Evolutionary conservation across 352 stramenopile species (phyloP).

Genomic region (Phytophthora ohioensis): DNA sequence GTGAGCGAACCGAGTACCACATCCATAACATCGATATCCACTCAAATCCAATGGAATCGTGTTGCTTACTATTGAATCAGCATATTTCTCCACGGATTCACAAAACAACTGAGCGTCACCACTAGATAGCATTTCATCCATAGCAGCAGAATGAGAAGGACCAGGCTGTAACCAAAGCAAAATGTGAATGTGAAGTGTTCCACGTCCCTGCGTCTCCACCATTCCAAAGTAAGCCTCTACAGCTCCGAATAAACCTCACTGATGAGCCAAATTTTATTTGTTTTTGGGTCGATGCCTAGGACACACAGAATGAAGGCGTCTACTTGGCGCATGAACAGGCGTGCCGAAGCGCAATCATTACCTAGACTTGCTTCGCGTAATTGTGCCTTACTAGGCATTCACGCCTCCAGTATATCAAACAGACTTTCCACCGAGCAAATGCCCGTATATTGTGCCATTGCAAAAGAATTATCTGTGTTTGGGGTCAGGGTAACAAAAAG

Average conservation of each 20-base stretch:
- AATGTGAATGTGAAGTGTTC: conserved; percentile 12
- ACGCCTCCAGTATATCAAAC: neutral
- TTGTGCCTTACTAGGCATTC: neutral
- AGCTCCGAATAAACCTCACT: neutral
- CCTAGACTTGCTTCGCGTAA: neutral
- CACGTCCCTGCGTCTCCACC: conserved; percentile 14
- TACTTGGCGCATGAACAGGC: conserved; percentile 1
- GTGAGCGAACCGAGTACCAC: no score
- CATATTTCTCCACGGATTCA: no score
- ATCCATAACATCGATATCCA: no score
- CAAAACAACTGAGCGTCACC: no score
- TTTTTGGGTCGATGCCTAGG: neutral
- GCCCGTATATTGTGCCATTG: conserved; percentile 5
- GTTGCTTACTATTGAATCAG: no score
- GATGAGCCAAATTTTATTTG: neutral
- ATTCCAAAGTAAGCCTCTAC: conserved; percentile 16
- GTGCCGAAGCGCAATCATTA: conserved; percentile 2
- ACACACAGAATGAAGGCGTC: conserved; percentile 13
- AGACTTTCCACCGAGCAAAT: conserved; percentile 1
- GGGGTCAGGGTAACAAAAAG: conserved; percentile 12
- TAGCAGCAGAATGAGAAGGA: neutral
- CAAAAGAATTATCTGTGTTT: conserved; percentile 3
- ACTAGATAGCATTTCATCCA: no score
- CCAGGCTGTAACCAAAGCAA: neutral
- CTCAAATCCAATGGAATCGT: no score